Evolutionary conservation across 139 green algal genomes (phyloP), one percentile per base, ranked within the genome.

Genomic region (Desmodesmus armatus): DNA sequence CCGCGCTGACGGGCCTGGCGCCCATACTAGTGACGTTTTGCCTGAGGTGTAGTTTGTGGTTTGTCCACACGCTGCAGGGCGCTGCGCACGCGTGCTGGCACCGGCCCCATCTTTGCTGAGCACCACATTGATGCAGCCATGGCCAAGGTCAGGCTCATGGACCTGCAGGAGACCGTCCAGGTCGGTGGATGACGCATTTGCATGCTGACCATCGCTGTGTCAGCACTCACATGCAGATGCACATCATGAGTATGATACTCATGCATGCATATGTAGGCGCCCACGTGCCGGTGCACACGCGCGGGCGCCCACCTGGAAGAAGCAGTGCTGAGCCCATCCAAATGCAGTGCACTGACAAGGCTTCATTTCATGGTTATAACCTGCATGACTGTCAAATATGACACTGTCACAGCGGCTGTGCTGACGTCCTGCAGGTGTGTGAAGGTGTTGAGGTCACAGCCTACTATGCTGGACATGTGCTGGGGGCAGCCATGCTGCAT

Each of bases 401-500:
- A 33, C 13, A 15, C 13, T 31, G 63, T 72, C 13, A 15, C 23
- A 15, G 27, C 27, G 63, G 29, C 17, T n/a, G n/a, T n/a, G n/a
- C n/a, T n/a, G n/a, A n/a, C n/a, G n/a, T n/a, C n/a, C n/a, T n/a
- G 11, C n/a, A 75, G 78, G 41, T 84, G 27, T 75, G 3, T 37
- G 29, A 53, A 15, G 78, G 62, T 9, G 31, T 19, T 43, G 87
- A 95, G 78, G 91, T 99, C 49, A 98, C 94, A 11, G 90, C 95
- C 0, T 98, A 98, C 83, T 89, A 92, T 3, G 97, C 97, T 0
- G 97, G 97, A 2, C 97, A 99, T 87, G 96, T 99, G 60, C 89
- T 99, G 82, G 97, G 97, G 15, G 97, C 97, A 31, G 96, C 95
- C 49, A 99, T 99, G 96, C 99, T 99, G 89, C 93, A 96, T 91